phyloP scores from a whole-genome alignment of 495 filamentous ascomycete species.

The Jackrogersella multiformis region DNA sequence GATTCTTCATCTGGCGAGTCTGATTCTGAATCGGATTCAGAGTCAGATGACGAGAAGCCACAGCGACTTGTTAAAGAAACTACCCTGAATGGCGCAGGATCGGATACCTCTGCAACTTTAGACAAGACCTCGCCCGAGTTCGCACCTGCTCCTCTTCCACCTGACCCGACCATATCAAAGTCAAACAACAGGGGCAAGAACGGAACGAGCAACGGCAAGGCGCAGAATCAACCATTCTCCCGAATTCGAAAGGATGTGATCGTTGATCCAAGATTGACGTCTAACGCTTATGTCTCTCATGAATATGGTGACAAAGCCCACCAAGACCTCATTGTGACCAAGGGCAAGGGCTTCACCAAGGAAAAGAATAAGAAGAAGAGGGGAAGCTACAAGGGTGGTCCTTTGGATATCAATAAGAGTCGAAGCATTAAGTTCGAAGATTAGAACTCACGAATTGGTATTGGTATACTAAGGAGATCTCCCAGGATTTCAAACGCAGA shows the following conservation, averaged over 20 bases:
- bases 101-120: conserved; percentile 55
- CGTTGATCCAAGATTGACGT: conserved; percentile 68
- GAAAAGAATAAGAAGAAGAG: conserved; percentile 98
- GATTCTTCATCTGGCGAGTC: conserved; percentile 50
- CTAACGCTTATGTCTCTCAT: conserved; percentile 81
- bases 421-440: conserved; percentile 90
- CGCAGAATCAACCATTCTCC: conserved; percentile 69
- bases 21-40: conserved; percentile 51
- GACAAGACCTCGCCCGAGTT: conserved; percentile 54
- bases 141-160: conserved; percentile 57
- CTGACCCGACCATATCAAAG: conserved; percentile 57
- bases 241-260: conserved; percentile 66
- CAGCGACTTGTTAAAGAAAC: conserved; percentile 43
- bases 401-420: conserved; percentile 76
- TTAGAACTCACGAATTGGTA: conserved; percentile 51
- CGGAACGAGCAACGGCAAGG: conserved; percentile 54
- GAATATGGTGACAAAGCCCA: conserved; percentile 90
- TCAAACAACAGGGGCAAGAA: conserved; percentile 58
- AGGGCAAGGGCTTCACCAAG: conserved; percentile 98
- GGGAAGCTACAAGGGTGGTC: conserved; percentile 86
- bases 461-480: not conserved
- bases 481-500: not conserved
- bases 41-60: conserved; percentile 46
- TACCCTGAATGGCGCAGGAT: conserved; percentile 22
- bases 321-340: conserved; percentile 86